Evolutionary conservation across 1,284 basidiomycete species (phyloP).

Genomic region (Ustilago nuda): DNA sequence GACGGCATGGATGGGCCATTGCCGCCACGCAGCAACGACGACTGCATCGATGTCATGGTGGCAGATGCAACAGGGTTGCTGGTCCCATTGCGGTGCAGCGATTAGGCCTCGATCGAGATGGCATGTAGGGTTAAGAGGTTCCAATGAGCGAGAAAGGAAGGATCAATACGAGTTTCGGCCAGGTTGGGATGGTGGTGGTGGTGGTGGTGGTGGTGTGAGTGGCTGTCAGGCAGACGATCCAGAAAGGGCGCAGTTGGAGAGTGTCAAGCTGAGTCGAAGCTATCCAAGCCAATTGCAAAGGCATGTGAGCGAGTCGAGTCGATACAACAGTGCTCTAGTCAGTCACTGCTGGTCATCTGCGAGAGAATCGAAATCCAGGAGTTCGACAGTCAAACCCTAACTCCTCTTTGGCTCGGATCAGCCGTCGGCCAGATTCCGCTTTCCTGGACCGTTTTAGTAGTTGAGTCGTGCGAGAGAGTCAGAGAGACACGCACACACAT

Average conservation of each 20-base stretch:
- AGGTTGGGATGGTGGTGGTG: background rate
- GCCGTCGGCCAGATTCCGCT: background rate
- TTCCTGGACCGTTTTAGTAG: background rate
- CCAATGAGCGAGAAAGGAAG: background rate
- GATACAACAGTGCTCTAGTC: background rate
- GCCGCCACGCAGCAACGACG: constrained; percentile 26
- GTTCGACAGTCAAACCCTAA: background rate
- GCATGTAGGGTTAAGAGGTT: too few relatives aligned
- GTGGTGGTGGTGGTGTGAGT: background rate
- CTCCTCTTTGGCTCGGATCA: background rate
- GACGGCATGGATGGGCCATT: constrained; percentile 4
- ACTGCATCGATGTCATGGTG: constrained; percentile 22
- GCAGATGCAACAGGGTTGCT: background rate
- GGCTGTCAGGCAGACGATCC: background rate
- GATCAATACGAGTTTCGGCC: background rate
- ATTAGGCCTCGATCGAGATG: background rate
- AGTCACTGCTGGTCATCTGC: background rate
- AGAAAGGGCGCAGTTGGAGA: background rate
- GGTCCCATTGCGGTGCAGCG: background rate
- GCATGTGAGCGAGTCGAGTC: background rate
- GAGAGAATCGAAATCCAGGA: background rate
- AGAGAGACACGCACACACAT: background rate
- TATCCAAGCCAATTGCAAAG: background rate
- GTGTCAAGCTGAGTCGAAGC: constrained; percentile 2
- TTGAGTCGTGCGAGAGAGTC: constrained; percentile 2